Evolutionary conservation across 2,329 filamentous ascomycete genomes (phyloP).

Genomic region (Curvularia eragrostidis): DNA sequence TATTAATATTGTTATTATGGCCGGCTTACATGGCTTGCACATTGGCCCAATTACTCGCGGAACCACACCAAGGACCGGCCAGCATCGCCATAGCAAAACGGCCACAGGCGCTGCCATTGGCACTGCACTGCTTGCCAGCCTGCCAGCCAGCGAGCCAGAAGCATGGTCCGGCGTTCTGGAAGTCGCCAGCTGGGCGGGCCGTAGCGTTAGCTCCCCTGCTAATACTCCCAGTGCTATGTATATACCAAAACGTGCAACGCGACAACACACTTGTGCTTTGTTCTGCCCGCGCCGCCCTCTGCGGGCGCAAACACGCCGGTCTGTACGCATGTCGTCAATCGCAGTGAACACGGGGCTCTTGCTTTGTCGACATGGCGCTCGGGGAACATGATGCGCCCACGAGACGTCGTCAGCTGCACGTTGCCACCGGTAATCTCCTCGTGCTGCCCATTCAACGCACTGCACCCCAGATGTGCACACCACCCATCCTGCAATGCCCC

Average conservation of each 20-base stretch:
- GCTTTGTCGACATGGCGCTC: slow-evolving; percentile 7
- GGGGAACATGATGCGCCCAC: slow-evolving; percentile 17
- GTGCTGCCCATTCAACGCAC: slow-evolving; percentile 7
- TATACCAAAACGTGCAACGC: slow-evolving; percentile 8
- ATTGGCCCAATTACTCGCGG: slow-evolving; percentile 7
- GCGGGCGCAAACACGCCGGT: not conserved
- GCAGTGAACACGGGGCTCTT: slow-evolving; percentile 6
- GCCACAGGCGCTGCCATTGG: not conserved
- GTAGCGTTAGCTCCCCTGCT: slow-evolving; percentile 27
- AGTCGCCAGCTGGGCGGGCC: slow-evolving; percentile 22
- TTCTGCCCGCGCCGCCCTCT: not conserved
- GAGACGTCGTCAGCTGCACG: slow-evolving; percentile 20
- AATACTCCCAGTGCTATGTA: slow-evolving; percentile 1
- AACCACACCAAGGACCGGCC: not conserved
- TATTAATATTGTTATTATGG: not conserved
- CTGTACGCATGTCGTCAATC: slow-evolving; percentile 1
- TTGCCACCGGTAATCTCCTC: slow-evolving; percentile 27
- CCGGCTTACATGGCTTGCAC: slow-evolving; percentile 9
- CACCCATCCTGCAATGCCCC: slow-evolving; percentile 9
- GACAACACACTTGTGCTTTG: not conserved
- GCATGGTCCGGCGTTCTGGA: slow-evolving; percentile 13
- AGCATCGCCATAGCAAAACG: slow-evolving; percentile 4
- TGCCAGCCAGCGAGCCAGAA: not conserved
- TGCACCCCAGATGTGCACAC: slow-evolving; percentile 15
- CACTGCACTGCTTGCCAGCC: not conserved